Conservation (phyloP, 2,329 filamentous ascomycete species). For the Colletotrichum ledebouriae region DNA sequence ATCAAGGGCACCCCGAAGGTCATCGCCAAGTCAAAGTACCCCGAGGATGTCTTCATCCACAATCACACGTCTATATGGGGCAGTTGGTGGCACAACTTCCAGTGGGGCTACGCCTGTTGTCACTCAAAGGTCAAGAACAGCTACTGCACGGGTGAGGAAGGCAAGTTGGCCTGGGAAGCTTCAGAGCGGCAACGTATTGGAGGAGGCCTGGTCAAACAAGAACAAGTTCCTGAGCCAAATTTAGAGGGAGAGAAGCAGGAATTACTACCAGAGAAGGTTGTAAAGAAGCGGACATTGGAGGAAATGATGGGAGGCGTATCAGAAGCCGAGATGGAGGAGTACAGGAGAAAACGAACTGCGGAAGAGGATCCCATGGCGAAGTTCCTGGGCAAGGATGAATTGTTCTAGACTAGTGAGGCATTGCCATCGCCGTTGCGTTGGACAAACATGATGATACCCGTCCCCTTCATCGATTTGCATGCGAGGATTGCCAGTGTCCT, state of each 20-base stretch:
- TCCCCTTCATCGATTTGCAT: conserved; percentile 30
- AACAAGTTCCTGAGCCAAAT: conserved; percentile 45
- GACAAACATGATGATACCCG: conserved; percentile 43
- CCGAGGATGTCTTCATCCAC: conserved; percentile 87
- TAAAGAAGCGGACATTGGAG: conserved; percentile 80
- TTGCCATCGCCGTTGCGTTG: neutral
- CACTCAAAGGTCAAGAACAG: conserved; percentile 95
- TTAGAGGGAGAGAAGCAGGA: conserved; percentile 51
- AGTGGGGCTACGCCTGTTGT: conserved; percentile 97
- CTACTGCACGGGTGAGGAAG: conserved; percentile 95
- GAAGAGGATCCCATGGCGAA: conserved; percentile 90
- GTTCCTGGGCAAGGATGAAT: conserved; percentile 79
- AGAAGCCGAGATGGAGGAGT: conserved; percentile 89
- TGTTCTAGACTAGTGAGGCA: conserved; percentile 58
- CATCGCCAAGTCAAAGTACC: conserved; percentile 88
- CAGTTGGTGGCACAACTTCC: conserved; percentile 96
- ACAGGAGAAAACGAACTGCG: conserved; percentile 79
- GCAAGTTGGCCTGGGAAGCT: conserved; percentile 83
- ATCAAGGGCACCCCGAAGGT: conserved; percentile 89
- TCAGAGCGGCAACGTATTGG: conserved; percentile 73
- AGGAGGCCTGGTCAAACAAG: conserved; percentile 53
- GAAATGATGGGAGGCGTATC: conserved; percentile 84
- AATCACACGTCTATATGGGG: conserved; percentile 96
- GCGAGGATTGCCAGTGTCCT: conserved; percentile 24
- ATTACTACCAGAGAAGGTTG: conserved; percentile 47